Base-by-base conservation (phyloP, 2,329 filamentous ascomycete genomes). In the Pyricularia sp. region DNA sequence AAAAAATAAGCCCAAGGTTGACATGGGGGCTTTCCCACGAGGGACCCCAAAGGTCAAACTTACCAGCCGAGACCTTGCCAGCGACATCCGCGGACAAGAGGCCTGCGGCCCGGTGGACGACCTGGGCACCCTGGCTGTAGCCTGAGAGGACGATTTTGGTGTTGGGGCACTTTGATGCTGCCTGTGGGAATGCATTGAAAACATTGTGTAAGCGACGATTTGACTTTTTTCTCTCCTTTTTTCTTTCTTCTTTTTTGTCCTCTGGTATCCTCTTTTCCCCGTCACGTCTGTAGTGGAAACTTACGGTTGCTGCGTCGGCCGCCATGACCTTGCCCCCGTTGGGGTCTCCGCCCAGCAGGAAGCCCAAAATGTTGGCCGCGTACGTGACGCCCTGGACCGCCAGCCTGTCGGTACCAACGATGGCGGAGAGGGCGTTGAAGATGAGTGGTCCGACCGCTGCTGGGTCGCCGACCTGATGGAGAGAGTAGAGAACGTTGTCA, bases 81-180 rank as follows among this genome's bases (percentile, higher is more conserved):
- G 36, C 65, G 3, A 42, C 36, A 6, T 20, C 23, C 5, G 36
- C 25, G 14, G 65, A 26, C 14, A 66, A 6, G 25, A 26, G 11
- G 1, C n/a, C 65, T 10, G 26, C 23, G 1, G 71, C 69, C 9
- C 68, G 70, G 70, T 71, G 71, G 20, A 71, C 70, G 33, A 71
- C 36, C 65, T 72, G 71, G 1, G 69, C 71, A 26, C 71, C 71
- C 65, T 72, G 71, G n/a, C 68, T 69, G 36, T 71, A 81, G 2
- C 79, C 79, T 12, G 78, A 75, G 71, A 81, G 74, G 4, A 80
- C 77, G 63, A 81, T 72, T 63, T 77, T 75, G 4, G 79, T 80
- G 30, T 75, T 73, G 0, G 79, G 78, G 68, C 79, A 81, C 4
- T 74, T 69, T n/a, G 71, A 71, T 50, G 74, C 73, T 2, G 78